These are phyloP conservation scores for Chaetomium sp. DNA, from an alignment of 2,329 filamentous ascomycete genomes.

Conservation along the genomic window DNA sequence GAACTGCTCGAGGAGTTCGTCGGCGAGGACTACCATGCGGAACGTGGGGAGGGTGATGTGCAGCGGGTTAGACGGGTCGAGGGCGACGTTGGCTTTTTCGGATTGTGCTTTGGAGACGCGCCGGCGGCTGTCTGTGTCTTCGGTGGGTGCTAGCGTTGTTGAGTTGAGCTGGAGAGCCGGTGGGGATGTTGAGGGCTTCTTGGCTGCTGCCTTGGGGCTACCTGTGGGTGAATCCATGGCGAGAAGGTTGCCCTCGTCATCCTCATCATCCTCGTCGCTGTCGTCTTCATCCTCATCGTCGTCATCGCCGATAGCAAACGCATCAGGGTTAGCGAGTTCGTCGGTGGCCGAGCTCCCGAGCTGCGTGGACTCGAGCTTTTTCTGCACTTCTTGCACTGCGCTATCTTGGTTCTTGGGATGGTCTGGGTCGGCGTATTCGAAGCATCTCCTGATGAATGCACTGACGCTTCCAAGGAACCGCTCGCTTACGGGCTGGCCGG, in stretches of 20 bases:
- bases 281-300: slow-evolving; percentile 43
- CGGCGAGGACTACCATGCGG: slow-evolving; percentile 95
- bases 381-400: slow-evolving; percentile 20
- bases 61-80: slow-evolving; percentile 87
- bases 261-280: slow-evolving; percentile 23
- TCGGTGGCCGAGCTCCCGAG: slow-evolving; percentile 26
- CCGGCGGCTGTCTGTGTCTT: slow-evolving; percentile 28
- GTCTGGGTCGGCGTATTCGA: slow-evolving; percentile 95
- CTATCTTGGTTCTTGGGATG: slow-evolving; percentile 55
- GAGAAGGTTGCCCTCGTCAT: slow-evolving; percentile 52
- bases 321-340: slow-evolving; percentile 34
- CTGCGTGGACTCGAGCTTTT: slow-evolving; percentile 25
- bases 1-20: slow-evolving; percentile 92
- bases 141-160: slow-evolving; percentile 15
- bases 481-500: slow-evolving; percentile 66
- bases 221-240: slow-evolving; percentile 46
- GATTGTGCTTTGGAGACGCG: slow-evolving; percentile 58
- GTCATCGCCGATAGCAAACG: slow-evolving; percentile 73
- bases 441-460: slow-evolving; percentile 91
- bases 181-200: slow-evolving; percentile 18
- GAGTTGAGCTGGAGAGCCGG: slow-evolving; percentile 23
- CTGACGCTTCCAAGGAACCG: slow-evolving; percentile 88
- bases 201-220: slow-evolving; percentile 32
- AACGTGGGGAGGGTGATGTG: slow-evolving; percentile 97
- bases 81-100: slow-evolving; percentile 76